Evolutionary conservation across 352 stramenopile species (phyloP).

Genomic region (Phytophthora aleatoria): DNA sequence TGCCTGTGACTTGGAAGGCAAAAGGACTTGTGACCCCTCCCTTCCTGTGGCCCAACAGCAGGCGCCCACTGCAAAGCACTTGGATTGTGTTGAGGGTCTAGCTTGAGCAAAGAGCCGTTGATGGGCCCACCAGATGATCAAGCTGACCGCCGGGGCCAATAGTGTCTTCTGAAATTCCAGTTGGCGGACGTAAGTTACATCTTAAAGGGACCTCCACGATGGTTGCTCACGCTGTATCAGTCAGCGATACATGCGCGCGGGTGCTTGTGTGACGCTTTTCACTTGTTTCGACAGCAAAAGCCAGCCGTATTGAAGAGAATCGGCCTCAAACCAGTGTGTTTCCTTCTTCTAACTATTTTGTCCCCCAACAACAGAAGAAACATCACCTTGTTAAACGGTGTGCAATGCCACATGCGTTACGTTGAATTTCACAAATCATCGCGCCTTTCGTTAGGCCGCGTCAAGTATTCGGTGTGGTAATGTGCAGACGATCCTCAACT

Average conservation of each 20-base stretch:
- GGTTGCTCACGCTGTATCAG: not conserved
- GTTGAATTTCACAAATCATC: not conserved
- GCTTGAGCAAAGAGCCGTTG: constrained; percentile 6
- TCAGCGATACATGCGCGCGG: not conserved
- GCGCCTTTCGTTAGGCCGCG: not conserved
- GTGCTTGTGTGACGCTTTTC: too few relatives aligned
- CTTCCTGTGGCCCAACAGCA: not conserved
- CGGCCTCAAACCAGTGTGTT: not conserved
- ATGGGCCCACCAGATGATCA: constrained; percentile 7
- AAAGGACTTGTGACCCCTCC: not conserved
- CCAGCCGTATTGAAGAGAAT: not conserved
- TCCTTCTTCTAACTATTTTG: not conserved
- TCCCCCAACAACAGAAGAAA: too few relatives aligned
- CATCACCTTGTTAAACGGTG: too few relatives aligned
- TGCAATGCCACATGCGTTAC: not conserved
- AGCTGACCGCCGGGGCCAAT: not conserved
- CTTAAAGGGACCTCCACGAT: not conserved
- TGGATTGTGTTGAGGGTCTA: not conserved
- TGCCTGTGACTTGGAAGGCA: not conserved
- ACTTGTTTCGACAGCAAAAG: too few relatives aligned
- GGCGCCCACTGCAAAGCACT: not conserved
- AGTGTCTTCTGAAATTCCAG: constrained; percentile 3
- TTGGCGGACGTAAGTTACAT: constrained; percentile 6
- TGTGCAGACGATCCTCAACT: too few relatives aligned
- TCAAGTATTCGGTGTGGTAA: not conserved